Percentiles rank a stretch among this genome's conserved stretches.
These are phyloP conservation scores for Mucor ambiguus DNA, from an alignment of 371 early-diverging fungal genomes.

Conservation along the genomic window DNA sequence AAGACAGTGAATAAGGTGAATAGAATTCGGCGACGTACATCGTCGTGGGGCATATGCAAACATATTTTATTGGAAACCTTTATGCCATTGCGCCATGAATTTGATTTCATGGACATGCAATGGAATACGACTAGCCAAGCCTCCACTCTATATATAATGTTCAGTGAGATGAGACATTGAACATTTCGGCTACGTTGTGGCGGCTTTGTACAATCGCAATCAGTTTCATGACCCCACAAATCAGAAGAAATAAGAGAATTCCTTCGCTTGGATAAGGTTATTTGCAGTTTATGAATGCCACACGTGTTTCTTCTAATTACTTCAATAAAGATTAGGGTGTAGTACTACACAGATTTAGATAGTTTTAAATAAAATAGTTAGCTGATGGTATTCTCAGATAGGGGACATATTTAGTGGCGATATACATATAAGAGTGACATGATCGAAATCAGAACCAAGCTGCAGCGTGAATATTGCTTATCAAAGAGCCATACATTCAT, in stretches of 20 bases:
- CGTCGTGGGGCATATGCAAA: too few species aligned
- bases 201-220: too few species aligned
- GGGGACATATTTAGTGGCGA: not conserved
- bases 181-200: too few species aligned
- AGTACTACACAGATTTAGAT: not conserved
- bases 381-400: not conserved
- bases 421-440: too few species aligned
- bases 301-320: not conserved
- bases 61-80: too few species aligned
- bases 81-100: too few species aligned
- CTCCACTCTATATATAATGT: too few species aligned
- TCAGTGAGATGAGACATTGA: too few species aligned
- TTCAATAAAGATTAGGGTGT: not conserved
- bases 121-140: too few species aligned
- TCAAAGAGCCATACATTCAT: not conserved
- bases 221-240: not conserved
- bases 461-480: not conserved
- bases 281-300: not conserved
- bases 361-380: not conserved
- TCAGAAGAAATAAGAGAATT: not conserved
- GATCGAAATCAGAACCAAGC: not conserved
- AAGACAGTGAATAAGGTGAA: too few species aligned
- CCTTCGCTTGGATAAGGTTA: not conserved
- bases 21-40: too few species aligned
- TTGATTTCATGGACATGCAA: too few species aligned